Evolutionary conservation across 305 asterid species (phyloP).

Genomic region (Solanum chacoense): DNA sequence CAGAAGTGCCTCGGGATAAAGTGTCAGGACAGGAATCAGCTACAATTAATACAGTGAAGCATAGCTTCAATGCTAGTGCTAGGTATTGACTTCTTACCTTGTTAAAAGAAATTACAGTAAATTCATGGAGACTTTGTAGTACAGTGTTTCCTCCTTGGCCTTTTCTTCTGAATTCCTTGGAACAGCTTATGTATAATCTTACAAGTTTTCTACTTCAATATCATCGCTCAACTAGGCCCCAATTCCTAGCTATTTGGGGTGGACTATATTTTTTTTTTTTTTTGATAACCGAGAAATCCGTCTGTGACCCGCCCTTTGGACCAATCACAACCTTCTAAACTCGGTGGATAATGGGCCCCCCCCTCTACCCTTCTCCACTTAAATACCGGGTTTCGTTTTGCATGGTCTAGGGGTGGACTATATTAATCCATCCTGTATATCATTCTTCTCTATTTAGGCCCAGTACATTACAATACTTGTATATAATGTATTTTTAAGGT

Average conservation of each 20-base stretch:
- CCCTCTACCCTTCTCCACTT: too few relatives aligned
- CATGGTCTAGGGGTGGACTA: background rate
- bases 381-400: too few relatives aligned
- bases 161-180: background rate
- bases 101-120: background rate
- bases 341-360: too few relatives aligned
- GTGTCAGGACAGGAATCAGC: constrained; percentile 80
- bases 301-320: too few relatives aligned
- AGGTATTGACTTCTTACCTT: constrained; percentile 29
- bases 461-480: background rate
- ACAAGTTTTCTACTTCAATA: background rate
- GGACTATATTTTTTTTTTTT: background rate
- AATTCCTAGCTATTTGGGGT: background rate
- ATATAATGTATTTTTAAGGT: background rate
- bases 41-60: constrained; percentile 30
- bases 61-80: constrained; percentile 24
- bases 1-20: constrained; percentile 59
- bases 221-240: background rate
- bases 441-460: background rate
- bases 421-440: background rate
- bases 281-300: too few relatives aligned
- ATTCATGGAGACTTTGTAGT: background rate
- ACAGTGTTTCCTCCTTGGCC: background rate
- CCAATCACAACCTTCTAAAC: too few relatives aligned
- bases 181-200: background rate